Evolutionary conservation across 2,329 filamentous ascomycete genomes (phyloP).

Genomic region (Claviceps maximensis): DNA sequence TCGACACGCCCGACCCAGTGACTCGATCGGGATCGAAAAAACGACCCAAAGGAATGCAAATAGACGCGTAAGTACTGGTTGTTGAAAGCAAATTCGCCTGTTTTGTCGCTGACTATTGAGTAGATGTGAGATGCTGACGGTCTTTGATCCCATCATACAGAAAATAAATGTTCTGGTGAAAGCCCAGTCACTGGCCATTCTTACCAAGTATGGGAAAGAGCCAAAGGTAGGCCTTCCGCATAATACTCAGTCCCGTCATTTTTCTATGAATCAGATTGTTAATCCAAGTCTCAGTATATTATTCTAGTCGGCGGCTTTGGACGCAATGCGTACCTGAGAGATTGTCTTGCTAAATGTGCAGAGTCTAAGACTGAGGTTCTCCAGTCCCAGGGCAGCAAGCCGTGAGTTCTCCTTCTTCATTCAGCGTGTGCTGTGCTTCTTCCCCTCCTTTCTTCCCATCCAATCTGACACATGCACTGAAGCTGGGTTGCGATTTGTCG

Average conservation of each 20-base stretch:
- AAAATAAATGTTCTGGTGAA: constrained; percentile 13
- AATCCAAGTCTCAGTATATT: constrained; percentile 17
- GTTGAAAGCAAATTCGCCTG: too few species aligned
- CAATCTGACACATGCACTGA: neutral
- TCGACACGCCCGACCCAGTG: constrained; percentile 10
- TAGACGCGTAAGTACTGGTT: constrained; percentile 1
- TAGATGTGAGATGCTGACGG: neutral
- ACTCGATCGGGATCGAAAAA: neutral
- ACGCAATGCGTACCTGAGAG: constrained; percentile 16
- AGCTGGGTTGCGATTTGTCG: constrained; percentile 24
- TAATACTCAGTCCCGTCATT: neutral
- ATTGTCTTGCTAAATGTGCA: constrained; percentile 5
- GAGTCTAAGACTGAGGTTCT: constrained; percentile 12
- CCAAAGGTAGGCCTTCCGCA: constrained; percentile 15
- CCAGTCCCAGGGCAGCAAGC: constrained; percentile 16
- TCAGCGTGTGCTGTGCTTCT: neutral
- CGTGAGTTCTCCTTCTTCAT: constrained; percentile 16
- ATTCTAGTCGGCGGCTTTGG: constrained; percentile 28
- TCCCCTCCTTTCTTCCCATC: neutral
- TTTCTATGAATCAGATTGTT: neutral
- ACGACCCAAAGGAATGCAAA: neutral
- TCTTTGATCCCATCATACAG: constrained; percentile 12
- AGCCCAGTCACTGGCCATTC: constrained; percentile 12
- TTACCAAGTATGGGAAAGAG: neutral
- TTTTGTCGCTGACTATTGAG: neutral